phyloP scores from a whole-genome alignment of 768 basidiomycete genomes.

The Steccherinum ochraceum region DNA sequence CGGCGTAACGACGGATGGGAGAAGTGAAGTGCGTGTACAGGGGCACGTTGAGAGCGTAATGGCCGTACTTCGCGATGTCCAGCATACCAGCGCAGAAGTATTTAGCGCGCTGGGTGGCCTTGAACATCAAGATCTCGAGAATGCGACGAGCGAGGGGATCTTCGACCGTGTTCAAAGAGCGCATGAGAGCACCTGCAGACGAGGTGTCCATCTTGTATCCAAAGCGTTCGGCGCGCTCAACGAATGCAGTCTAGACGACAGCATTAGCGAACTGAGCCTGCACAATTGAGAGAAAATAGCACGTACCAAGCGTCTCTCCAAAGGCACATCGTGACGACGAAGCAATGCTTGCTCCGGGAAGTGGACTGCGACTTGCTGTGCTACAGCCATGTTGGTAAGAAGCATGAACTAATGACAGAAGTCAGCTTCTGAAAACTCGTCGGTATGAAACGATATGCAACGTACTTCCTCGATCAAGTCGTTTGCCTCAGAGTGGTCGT shows the following conservation, averaged over 20 bases:
- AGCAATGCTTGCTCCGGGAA: conserved; percentile 97
- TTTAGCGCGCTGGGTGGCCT: conserved; percentile 92
- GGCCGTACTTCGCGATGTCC: conserved; percentile 95
- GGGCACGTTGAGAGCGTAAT: conserved; percentile 86
- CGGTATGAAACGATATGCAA: too few relatives aligned
- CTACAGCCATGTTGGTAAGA: conserved; percentile 82
- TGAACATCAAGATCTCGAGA: conserved; percentile 79
- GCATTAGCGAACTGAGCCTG: neutral
- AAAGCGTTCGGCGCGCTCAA: conserved; percentile 74
- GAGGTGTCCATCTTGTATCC: conserved; percentile 79
- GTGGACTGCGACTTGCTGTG: conserved; percentile 89
- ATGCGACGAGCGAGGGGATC: conserved; percentile 71
- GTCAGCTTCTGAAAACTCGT: conserved; percentile 6
- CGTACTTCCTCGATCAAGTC: conserved; percentile 90
- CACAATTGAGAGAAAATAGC: neutral
- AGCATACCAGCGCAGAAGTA: conserved; percentile 99
- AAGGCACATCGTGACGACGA: conserved; percentile 87
- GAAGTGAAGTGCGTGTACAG: conserved; percentile 93
- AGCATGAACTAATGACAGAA: conserved; percentile 95
- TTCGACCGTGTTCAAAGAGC: conserved; percentile 67
- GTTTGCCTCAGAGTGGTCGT: conserved; percentile 66
- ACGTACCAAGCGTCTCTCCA: conserved; percentile 84
- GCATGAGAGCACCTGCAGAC: conserved; percentile 77
- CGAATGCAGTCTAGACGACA: conserved; percentile 57
- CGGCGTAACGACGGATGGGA: conserved; percentile 90